Evolutionary conservation across 257 asterid genomes (phyloP).

Genomic region (Solanum boliviense): DNA sequence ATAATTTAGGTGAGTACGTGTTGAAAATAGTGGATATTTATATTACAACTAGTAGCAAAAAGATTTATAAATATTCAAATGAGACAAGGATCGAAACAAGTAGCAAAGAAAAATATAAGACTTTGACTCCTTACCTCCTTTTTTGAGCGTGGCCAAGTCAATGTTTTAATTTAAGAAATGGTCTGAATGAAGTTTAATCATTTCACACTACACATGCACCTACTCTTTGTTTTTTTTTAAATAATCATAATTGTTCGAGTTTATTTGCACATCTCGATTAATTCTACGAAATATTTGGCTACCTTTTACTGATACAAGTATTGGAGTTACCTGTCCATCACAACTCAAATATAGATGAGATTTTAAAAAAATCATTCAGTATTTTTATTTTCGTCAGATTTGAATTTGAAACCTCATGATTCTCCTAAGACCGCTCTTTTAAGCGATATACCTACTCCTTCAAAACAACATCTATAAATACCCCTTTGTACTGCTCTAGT

Average conservation of each 20-base stretch:
- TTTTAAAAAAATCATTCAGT: not conserved
- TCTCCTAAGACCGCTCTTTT: not conserved
- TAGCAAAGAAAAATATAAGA: not conserved
- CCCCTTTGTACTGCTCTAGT: not conserved
- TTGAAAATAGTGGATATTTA: not conserved
- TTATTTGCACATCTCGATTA: not conserved
- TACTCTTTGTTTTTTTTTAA: not conserved
- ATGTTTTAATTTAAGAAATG: not conserved
- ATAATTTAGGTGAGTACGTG: not conserved
- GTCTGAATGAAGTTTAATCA: not conserved
- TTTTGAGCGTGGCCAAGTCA: not conserved
- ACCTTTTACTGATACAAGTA: not conserved
- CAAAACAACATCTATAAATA: not conserved
- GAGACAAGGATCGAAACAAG: not conserved
- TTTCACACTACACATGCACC: not conserved
- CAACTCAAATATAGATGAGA: accelerated
- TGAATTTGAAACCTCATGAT: accelerated
- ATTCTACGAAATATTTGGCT: not conserved
- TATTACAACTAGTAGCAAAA: not conserved
- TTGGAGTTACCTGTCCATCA: not conserved
- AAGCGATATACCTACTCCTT: not conserved
- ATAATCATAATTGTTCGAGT: not conserved
- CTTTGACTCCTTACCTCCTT: not conserved
- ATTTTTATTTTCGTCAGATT: not conserved
- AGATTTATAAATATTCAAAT: not conserved